Evolutionary conservation across 768 basidiomycete species (phyloP), one percentile per base, ranked within the genome.

Genomic region (Phaffia australis): DNA sequence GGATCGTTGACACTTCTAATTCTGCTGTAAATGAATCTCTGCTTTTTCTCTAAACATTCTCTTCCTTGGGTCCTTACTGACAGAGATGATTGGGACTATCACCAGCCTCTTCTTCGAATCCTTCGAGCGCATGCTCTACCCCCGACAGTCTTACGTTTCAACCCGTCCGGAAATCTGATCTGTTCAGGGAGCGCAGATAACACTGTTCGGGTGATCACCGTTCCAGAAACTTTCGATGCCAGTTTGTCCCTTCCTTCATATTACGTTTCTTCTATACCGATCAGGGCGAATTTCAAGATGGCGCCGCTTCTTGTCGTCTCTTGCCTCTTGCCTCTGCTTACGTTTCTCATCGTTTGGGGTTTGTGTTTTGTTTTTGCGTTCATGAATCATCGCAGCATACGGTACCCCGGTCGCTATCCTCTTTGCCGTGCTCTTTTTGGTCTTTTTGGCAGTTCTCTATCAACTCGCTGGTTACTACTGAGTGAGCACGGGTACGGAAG

Each of bases 121-220:
- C 79, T 97, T 66, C 89, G 88, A 76, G 88, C 95, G 0, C 94
- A 98, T 76, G 91, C 93, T 68, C 91, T 98, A 75, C 88, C 95
- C 4, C 84, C 89, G 6, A 98, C 95, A 0, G 84, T 87, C 4
- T 77, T 99, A 64, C 83, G 83, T 66, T 99, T 99, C 80, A 94
- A 87, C 74, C 86, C 91, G 1, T 80, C 84, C 7, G 85, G 86
- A 16, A 83, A 80, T n/a, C 70, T 93, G 16, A 81, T 99, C 3
- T 82, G 93, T 23, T 89, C 89, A 6, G 93, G 88, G 21, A 91
- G 91, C 71, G 87, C 89, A 9, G 94, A 98, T 77, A 91, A 88
- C 75, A 84, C 87, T 1, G 78, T 97, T 23, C 83, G 93, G 32
- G 79, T 91, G 52, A 82, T 93, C 35, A 80, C 79, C n/a, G 83